Base-by-base conservation (phyloP, 2,329 filamentous ascomycete species). In the Elsinoe necatrix region DNA sequence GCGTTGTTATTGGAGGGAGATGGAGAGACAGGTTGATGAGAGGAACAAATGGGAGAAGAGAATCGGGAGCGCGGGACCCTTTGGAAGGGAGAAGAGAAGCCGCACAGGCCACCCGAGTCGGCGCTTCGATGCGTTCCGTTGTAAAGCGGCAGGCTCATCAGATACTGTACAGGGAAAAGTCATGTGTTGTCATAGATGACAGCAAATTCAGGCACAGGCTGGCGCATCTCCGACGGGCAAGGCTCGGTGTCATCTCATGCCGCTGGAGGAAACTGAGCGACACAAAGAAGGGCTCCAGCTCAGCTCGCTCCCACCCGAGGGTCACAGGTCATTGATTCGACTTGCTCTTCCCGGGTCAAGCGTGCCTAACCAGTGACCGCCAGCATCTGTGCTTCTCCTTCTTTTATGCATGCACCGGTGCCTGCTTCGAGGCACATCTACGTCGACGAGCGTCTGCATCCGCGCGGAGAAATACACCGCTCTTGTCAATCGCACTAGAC, bases 1-100 rank as follows among this genome's bases (percentile, higher is more conserved):
- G 48, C 31, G 48, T 52, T 52, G 31, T 52, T 52, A 52, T 52
- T 52, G 48, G 48, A 25, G 31, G 31, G 18, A 39, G 29, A 14
- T 2, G 29, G 16, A 35, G 16, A 20, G 11, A 39, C 34, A 37
- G 34, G 34, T 37, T n/a, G 34, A 37, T 31, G 29, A 31, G 29
- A n/a, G n/a, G 34, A 37, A 14, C 25, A 52, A 52, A 39, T 52
- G 34, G 31, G 31, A 52, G 23, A 35, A 23, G 31, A 16, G 29
- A 34, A 29, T 12, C 16, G 8, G 8, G 14, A 16, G 43, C 9
- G 34, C 43, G 14, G 14, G 43, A 25, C 21, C 43, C 14, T 48
- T 48, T 16, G 9, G 9, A 18, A 20, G 20, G 21, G 9, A 47
- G 42, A 31, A n/a, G n/a, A n/a, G n/a, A 31, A 6, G 29, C 29